Percentiles rank a stretch among this genome's conserved stretches.
phyloP scores from a whole-genome alignment of 257 asterid genomes.

The Eustoma russellianum region DNA sequence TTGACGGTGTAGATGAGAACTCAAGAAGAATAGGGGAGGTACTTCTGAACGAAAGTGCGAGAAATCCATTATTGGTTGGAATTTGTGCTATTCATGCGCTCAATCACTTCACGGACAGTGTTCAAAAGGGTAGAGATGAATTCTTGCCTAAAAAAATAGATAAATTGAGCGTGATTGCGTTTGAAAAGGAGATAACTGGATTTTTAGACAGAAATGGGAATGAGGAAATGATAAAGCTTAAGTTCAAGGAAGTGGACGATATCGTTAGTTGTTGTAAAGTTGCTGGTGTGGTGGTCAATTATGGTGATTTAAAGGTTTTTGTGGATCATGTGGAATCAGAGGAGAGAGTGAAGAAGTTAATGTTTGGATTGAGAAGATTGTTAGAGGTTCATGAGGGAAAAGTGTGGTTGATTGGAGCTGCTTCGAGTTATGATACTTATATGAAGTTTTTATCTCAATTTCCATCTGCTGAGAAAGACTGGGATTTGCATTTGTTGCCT shows the following conservation, averaged over 20 bases:
- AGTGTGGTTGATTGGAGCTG: conserved; percentile 65
- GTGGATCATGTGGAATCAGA: conserved; percentile 32
- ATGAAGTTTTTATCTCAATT: conserved; percentile 45
- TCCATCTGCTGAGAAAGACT: conserved; percentile 55
- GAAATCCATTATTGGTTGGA: conserved; percentile 74
- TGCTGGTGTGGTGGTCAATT: conserved; percentile 43
- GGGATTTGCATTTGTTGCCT: conserved; percentile 78
- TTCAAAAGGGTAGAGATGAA: conserved; percentile 39
- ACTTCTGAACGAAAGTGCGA: conserved; percentile 29
- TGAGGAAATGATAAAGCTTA: conserved; percentile 34
- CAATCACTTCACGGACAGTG: conserved; percentile 32
- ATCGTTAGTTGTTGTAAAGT: conserved; percentile 30
- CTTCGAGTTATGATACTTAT: conserved; percentile 43
- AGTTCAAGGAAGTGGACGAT: conserved; percentile 44
- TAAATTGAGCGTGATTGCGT: conserved; percentile 34
- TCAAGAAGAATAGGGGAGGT: conserved; percentile 55
- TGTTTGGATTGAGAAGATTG: conserved; percentile 42
- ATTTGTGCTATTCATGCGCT: conserved; percentile 52
- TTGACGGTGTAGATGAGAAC: conserved; percentile 39
- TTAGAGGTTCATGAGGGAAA: conserved; percentile 35
- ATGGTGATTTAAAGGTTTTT: conserved; percentile 61
- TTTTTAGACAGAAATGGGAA: conserved; percentile 29
- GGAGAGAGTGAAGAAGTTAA: conserved; percentile 32
- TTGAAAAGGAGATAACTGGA: conserved; percentile 47
- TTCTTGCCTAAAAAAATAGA: conserved; percentile 46